A percentile compares a stretch with the other conserved stretches of the same genome.
phyloP scores from a whole-genome alignment of 371 early-diverging fungal genomes.

The Chytridium lagenaria region DNA sequence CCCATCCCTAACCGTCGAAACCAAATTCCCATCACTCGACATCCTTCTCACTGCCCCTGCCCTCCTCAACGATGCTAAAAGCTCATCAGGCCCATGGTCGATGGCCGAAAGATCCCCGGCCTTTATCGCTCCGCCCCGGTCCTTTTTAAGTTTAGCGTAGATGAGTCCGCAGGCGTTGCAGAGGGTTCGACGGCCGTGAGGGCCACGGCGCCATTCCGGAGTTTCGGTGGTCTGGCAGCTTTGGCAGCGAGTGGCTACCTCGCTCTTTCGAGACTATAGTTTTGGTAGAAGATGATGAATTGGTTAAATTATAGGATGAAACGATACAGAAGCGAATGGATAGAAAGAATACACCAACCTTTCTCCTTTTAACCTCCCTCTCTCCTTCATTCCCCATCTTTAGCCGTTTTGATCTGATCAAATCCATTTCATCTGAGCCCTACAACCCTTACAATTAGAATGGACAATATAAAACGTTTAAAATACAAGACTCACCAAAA shows the following conservation, averaged over 20 bases:
- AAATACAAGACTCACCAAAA: conserved; percentile 5
- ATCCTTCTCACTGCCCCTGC: not conserved
- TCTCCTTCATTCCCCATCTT: not conserved
- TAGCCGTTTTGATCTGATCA: conserved; percentile 5
- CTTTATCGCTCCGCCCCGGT: not conserved
- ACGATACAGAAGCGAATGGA: no score
- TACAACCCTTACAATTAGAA: not conserved
- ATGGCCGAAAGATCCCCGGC: not conserved
- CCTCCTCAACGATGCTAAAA: not conserved
- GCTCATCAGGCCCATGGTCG: not conserved
- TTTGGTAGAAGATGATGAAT: not conserved
- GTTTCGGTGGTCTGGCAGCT: conserved; percentile 78
- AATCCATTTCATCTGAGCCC: conserved; percentile 17
- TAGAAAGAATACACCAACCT: not conserved
- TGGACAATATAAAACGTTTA: not conserved
- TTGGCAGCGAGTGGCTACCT: conserved; percentile 42
- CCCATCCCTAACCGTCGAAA: not conserved
- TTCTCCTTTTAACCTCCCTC: conserved; percentile 6
- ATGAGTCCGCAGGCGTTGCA: conserved; percentile 87
- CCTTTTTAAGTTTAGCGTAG: conserved; percentile 21
- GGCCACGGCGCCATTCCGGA: conserved; percentile 85
- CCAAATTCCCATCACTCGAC: not conserved
- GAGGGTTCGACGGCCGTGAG: conserved; percentile 76
- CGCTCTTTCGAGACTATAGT: not conserved
- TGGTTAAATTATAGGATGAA: not conserved